Base-by-base conservation (phyloP, 108 stramenopile genomes). In the Fragilaria crotonensis region DNA sequence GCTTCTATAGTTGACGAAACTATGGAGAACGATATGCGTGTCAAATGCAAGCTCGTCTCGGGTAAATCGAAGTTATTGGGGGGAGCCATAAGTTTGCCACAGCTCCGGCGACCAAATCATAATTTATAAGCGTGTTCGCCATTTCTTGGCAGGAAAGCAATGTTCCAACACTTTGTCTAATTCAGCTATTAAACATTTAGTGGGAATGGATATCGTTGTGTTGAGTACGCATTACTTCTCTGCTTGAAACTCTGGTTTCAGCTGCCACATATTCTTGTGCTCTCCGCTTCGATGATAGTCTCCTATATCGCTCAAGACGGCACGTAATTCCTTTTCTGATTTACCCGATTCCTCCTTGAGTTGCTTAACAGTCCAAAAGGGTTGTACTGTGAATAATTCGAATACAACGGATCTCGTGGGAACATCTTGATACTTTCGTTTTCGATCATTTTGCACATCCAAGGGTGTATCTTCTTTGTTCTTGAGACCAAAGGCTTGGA, bases 281-380 rank as follows among this genome's bases (percentile, higher is more conserved):
- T 89, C 90, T 7, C 90, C 90, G 21, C 65, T 76, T 32, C 83
- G 72, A 66, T 87, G 85, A 71, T 83, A 92, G 11, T 83, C 79
- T 4, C 75, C 84, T 62, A 92, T 85, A 30, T 92, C 87, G 48
- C 67, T 49, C 48, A 91, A 36, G 1, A 82, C 71, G 26, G 84
- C 82, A 45, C 87, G 70, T 45, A 86, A 76, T 60, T 91, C 90
- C 2, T 76, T 70, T 52, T 91, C 90, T 1, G 78, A 66, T 22
- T 80, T 59, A 26, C 80, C 76, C 26, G 78, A 72, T 25, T 63
- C 71, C 36, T 62, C 71, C n/a, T 62, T 64, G n/a, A 64, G 59
- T 30, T 92, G 87, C 55, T 89, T 88, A 30, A 83, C 74, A 1
- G 83, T 72, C 90, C 90, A 92, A 57, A 61, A 71, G 20, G 56